Base-by-base conservation (phyloP, 768 basidiomycete genomes). In the Auricularia cornea region DNA sequence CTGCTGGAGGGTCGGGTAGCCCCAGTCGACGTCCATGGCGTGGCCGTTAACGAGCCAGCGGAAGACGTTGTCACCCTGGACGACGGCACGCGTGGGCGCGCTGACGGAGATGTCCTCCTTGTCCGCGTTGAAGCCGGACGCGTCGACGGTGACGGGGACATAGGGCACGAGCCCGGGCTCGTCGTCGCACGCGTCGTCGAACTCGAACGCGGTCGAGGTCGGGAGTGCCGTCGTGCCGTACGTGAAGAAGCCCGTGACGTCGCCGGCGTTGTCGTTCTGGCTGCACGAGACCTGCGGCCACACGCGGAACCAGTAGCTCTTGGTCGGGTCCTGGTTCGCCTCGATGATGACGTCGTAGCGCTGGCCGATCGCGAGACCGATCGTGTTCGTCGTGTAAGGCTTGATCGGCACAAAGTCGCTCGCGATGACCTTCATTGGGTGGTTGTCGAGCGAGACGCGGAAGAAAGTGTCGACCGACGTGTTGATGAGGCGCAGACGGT, bases 401-500 rank as follows among this genome's bases (percentile, higher is more conserved):
- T 26, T n/a, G 52, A 57, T 57, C 10, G 54, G 30, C 16, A 44
- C 44, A 10, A 56, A 56, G 32, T 63, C 62, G 11, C 35, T 38
- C 29, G 54, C 57, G 44, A 63, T 59, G 26, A 63, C 40, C 23
- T 20, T 41, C 62, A 63, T 63, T 14, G n/a, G 20, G 29, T 63
- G 62, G 14, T 30, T 40, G 40, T 52, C 57, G 5, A 63, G 3
- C 14, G 57, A 59, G 57, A 63, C 54, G 20, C 41, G 23, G 62
- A 63, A 63, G 56, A 59, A 59, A 3, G 57, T 38, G 23, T 59
- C 41, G 32, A 41, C 62, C 26, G 38, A 32, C 26, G 57, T 40
- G 62, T 63, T 63, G 57, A 63, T 59, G 57, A 59, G 33, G 3
- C 62, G 57, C 20, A 63, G n/a, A n/a, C 56, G 62, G 31, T 63